Base-by-base conservation (phyloP, 2,329 filamentous ascomycete species). In the Penicillium rolfsii region DNA sequence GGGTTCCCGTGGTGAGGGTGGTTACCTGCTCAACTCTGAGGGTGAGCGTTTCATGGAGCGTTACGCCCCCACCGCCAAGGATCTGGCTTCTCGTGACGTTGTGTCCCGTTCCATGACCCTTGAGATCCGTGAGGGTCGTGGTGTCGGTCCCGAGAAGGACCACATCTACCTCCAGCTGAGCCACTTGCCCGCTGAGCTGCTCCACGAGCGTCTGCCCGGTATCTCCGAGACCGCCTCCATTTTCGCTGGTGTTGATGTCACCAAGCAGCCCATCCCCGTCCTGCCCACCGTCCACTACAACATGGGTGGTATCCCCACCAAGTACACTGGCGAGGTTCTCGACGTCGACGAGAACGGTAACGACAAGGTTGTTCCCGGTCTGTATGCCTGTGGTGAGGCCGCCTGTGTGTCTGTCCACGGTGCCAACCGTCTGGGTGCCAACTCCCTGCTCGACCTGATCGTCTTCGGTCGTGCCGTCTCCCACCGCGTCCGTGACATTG, bases 31-130 rank as follows among this genome's bases (percentile, higher is more conserved):
- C 69, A 99, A 99, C 87, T 93, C 91, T 5, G 91, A 98, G 85
- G 94, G 94, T 83, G 95, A 98, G 83, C 91, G 94, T 74, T 99
- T 99, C 83, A 99, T 99, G 94, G 94, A 98, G 83, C 89, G 94
- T 75, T 99, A 99, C 76, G 94, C 94, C 46, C 94, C 94, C 61
- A 98, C 94, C 54, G 94, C 94, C 71, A 98, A 97, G 87, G 94
- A 99, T 88, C 86, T 99, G 76, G 94, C 94, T 66, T 93, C 89
- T 73, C 92, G 94, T 80, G 94, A 99, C 74, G 95, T 98, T 70
- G 94, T 98, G 67, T 97, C 93, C 64, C 91, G 95, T 76, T 96
- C 92, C 65, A 99, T 99, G 93, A 99, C 93, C 62, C 86, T 98
- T 83, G 94, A 99, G 82, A 98, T 98, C 75, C 92, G 94, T 59